phyloP scores from a whole-genome alignment of 2,329 filamentous ascomycete genomes.

The Paecilomyces fulvus region DNA sequence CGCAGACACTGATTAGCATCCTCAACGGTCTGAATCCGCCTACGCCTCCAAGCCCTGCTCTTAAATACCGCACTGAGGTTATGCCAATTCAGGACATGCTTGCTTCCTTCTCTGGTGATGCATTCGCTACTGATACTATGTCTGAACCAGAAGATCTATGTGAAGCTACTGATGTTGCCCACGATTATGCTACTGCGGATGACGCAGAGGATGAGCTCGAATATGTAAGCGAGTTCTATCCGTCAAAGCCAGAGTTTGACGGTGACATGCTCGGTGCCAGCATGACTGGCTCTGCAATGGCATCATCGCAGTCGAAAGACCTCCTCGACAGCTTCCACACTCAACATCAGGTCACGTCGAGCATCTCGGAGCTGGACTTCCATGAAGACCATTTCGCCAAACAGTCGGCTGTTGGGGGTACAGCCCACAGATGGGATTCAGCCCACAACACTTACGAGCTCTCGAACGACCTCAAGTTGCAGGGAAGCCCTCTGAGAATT shows the following conservation, averaged over 20 bases:
- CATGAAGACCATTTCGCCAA: constrained; percentile 69
- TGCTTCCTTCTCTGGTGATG: constrained; percentile 81
- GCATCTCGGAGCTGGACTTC: constrained; percentile 58
- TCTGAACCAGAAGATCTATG: constrained; percentile 14
- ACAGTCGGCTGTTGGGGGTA: constrained; percentile 52
- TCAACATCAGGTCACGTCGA: constrained; percentile 46
- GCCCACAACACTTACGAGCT: constrained; percentile 64
- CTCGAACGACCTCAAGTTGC: constrained; percentile 52
- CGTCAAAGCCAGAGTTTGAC: constrained; percentile 31
- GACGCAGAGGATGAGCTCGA: constrained; percentile 34
- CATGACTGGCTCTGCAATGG: constrained; percentile 30
- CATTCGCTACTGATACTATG: constrained; percentile 46
- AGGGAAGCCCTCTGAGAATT: constrained; percentile 64
- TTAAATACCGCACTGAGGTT: constrained; percentile 79
- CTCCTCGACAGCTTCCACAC: constrained; percentile 46
- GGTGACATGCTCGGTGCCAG: constrained; percentile 36
- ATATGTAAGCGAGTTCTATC: constrained; percentile 51
- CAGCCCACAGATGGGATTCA: constrained; percentile 74
- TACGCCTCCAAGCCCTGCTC: constrained; percentile 68
- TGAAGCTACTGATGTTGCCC: constrained; percentile 40
- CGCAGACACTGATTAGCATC: constrained; percentile 76
- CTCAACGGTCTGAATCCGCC: constrained; percentile 76
- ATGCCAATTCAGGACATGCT: constrained; percentile 82
- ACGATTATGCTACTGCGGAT: constrained; percentile 29
- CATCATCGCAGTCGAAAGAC: constrained; percentile 29